phyloP scores from a whole-genome alignment of 495 filamentous ascomycete species.

The Pseudomonodictys pantanalensis region DNA sequence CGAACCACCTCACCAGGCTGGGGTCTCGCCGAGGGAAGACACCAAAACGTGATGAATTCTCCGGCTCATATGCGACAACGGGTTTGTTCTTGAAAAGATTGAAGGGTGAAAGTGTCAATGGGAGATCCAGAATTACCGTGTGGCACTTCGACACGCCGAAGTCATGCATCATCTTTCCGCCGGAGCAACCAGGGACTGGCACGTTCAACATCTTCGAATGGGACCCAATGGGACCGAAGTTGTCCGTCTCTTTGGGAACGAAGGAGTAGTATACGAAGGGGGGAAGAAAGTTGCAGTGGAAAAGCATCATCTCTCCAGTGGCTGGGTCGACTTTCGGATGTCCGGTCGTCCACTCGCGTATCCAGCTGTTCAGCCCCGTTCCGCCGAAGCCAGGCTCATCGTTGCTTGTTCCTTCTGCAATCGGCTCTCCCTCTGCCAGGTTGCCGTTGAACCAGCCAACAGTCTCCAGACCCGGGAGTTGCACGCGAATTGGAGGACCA shows the following conservation, averaged over 20 bases:
- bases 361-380: slow-evolving; percentile 50
- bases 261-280: slow-evolving; percentile 67
- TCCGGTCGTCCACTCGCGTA: slow-evolving; percentile 66
- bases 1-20: slow-evolving; percentile 57
- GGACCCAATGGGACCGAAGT: not conserved
- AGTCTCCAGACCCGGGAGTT: slow-evolving; percentile 59
- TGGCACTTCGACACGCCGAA: slow-evolving; percentile 60
- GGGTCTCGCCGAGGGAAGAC: slow-evolving; percentile 60
- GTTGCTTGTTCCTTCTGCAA: slow-evolving; percentile 10
- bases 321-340: slow-evolving; percentile 61
- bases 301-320: slow-evolving; percentile 61
- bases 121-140: slow-evolving; percentile 65
- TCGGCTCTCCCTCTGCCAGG: slow-evolving; percentile 50
- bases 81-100: slow-evolving; percentile 53
- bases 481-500: slow-evolving; percentile 61
- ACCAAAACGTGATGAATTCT: slow-evolving; percentile 56
- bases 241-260: slow-evolving; percentile 42
- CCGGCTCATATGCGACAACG: slow-evolving; percentile 54
- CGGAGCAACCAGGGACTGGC: slow-evolving; percentile 54
- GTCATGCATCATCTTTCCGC: slow-evolving; percentile 69
- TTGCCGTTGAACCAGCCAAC: slow-evolving; percentile 64
- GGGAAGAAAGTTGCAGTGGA: slow-evolving; percentile 57
- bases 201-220: slow-evolving; percentile 43
- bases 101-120: slow-evolving; percentile 58
- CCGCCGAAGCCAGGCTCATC: slow-evolving; percentile 49